Evolutionary conservation across 2,329 filamentous ascomycete genomes (phyloP).

Genomic region (Seiridium unicorne): DNA sequence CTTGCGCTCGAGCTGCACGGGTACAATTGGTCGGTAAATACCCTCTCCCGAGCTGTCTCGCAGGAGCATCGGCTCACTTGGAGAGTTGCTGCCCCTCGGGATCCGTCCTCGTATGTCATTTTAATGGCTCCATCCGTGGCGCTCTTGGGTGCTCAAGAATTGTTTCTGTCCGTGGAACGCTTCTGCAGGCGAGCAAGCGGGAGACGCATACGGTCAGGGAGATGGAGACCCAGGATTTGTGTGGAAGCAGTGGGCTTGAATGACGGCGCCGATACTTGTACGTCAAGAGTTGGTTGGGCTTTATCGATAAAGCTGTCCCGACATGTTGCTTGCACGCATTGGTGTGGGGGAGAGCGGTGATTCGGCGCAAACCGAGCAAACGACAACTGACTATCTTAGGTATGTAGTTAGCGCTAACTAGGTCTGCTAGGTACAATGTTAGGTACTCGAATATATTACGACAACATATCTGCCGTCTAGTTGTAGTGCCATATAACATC

Average conservation of each 20-base stretch:
- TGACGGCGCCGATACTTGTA: background rate
- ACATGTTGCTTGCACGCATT: background rate
- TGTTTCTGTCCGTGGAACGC: background rate
- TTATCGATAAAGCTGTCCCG: slow-evolving; percentile 9
- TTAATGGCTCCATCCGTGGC: background rate
- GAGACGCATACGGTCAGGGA: no score
- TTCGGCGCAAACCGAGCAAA: background rate
- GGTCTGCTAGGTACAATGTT: no score
- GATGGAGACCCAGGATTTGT: background rate
- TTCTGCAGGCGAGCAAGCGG: background rate
- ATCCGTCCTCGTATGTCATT: slow-evolving; percentile 8
- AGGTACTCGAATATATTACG: no score
- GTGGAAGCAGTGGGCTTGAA: background rate
- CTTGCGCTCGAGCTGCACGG: background rate
- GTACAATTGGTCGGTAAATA: background rate
- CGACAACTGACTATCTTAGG: no score
- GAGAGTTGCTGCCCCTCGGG: background rate
- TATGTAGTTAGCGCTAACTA: no score
- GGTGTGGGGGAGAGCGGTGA: background rate
- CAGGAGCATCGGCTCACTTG: slow-evolving; percentile 10
- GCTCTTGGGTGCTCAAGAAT: background rate
- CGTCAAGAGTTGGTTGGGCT: background rate
- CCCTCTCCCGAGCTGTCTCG: slow-evolving; percentile 10
- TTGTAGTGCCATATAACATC: no score
- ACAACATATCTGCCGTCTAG: no score